Conservation (phyloP, 805 yeast genomes). For the Metschnikowia koreensis region DNA sequence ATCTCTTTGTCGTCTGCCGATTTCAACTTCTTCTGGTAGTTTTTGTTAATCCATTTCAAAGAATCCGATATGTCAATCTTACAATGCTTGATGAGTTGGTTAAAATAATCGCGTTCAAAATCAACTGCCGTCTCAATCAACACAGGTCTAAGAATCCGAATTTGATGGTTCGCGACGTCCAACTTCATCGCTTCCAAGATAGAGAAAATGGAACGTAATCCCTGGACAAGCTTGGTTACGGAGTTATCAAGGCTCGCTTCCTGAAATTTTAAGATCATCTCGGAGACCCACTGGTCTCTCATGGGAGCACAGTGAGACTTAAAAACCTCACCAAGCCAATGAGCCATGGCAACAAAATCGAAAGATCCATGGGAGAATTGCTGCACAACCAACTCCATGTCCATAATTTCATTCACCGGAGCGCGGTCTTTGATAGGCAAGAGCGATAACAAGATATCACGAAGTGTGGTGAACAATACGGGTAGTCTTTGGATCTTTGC, state of each 20-base stretch:
- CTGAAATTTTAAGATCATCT: slow-evolving; percentile 63
- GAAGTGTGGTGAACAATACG: slow-evolving; percentile 69
- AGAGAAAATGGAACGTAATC: slow-evolving; percentile 72
- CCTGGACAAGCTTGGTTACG: slow-evolving; percentile 61
- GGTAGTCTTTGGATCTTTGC: slow-evolving; percentile 51
- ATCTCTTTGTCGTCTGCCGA: slow-evolving; percentile 13
- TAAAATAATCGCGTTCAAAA: slow-evolving; percentile 82
- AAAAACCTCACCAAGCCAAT: slow-evolving; percentile 74
- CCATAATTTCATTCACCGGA: slow-evolving; percentile 68
- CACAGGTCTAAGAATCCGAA: slow-evolving; percentile 78
- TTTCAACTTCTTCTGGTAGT: slow-evolving; percentile 24
- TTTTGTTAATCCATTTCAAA: slow-evolving; percentile 60
- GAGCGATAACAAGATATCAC: slow-evolving; percentile 70
- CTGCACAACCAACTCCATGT: slow-evolving; percentile 71
- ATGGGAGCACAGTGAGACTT: slow-evolving; percentile 94
- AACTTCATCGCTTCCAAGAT: slow-evolving; percentile 91
- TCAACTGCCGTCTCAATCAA: slow-evolving; percentile 83
- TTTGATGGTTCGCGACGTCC: slow-evolving; percentile 94
- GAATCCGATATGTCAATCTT: slow-evolving; percentile 61
- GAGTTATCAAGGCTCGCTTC: slow-evolving; percentile 48
- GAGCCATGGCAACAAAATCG: slow-evolving; percentile 66
- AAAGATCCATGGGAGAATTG: slow-evolving; percentile 70
- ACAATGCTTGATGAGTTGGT: slow-evolving; percentile 48
- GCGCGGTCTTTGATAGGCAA: slow-evolving; percentile 75
- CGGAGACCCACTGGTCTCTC: slow-evolving; percentile 88